phyloP scores from a whole-genome alignment of 176 grass and related monocot species.

The Avena atlantica region DNA sequence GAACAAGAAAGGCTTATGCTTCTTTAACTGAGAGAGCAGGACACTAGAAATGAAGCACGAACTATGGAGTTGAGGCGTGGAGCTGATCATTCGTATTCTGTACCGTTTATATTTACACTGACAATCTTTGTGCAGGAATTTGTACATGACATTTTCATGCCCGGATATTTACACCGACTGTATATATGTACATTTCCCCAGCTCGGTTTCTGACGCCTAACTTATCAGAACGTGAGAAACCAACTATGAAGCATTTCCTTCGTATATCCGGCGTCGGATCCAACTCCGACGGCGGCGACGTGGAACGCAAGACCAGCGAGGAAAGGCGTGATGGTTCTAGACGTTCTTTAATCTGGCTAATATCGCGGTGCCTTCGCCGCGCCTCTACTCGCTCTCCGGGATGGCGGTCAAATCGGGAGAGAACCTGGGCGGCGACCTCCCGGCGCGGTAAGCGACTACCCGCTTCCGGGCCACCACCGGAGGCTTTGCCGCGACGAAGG shows the following conservation, averaged over 20 bases:
- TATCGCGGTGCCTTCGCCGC: background rate
- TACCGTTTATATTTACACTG: background rate
- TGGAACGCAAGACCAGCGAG: background rate
- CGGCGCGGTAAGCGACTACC: slow-evolving; percentile 33
- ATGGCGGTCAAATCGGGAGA: slow-evolving; percentile 68
- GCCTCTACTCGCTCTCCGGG: slow-evolving; percentile 51
- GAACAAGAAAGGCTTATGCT: too few species aligned
- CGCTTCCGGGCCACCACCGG: background rate
- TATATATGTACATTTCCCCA: background rate
- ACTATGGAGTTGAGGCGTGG: too few species aligned
- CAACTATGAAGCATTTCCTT: background rate
- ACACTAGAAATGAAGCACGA: too few species aligned
- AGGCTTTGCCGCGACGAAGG: background rate
- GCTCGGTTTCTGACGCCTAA: background rate
- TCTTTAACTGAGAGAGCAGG: too few species aligned
- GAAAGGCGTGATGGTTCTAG: background rate
- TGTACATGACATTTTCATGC: background rate
- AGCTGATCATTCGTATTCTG: too few species aligned
- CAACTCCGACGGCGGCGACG: background rate
- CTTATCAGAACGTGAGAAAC: background rate
- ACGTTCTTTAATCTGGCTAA: background rate
- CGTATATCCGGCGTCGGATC: background rate
- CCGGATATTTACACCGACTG: background rate
- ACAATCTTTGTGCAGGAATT: background rate
- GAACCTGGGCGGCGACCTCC: slow-evolving; percentile 51